A percentile compares a stretch with the other conserved stretches of the same genome.
These are phyloP conservation scores for Yamadazyma buinensis DNA, from an alignment of 1,139 yeast genomes.

Conservation along the genomic window DNA sequence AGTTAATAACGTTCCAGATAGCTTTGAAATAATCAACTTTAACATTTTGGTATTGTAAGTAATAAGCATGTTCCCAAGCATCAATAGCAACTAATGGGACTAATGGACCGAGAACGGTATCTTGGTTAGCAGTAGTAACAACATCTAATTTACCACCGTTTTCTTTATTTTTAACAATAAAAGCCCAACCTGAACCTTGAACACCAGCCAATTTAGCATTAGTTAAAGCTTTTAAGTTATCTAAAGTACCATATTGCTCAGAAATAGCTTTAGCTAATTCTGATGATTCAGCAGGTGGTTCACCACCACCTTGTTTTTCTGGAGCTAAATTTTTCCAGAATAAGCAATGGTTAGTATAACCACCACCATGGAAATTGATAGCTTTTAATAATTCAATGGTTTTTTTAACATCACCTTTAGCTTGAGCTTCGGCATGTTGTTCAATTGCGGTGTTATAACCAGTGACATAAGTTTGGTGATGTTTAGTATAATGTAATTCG, in stretches of 20 bases:
- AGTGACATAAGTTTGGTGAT: slow-evolving; percentile 41
- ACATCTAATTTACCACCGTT: slow-evolving; percentile 39
- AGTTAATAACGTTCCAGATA: slow-evolving; percentile 47
- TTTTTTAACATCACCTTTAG: slow-evolving; percentile 35
- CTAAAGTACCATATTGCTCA: slow-evolving; percentile 40
- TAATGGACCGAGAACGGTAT: slow-evolving; percentile 39
- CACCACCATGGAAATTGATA: slow-evolving; percentile 45
- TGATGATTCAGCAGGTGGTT: slow-evolving; percentile 30
- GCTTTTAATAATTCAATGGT: slow-evolving; percentile 35
- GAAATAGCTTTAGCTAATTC: slow-evolving; percentile 32
- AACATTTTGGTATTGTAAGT: slow-evolving; percentile 46
- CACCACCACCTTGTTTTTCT: slow-evolving; percentile 35
- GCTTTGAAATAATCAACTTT: slow-evolving; percentile 47
- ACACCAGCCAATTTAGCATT: slow-evolving; percentile 41
- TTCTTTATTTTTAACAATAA: slow-evolving; percentile 39
- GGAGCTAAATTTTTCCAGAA: slow-evolving; percentile 48
- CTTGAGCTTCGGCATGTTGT: slow-evolving; percentile 30
- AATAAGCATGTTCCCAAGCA: slow-evolving; percentile 52
- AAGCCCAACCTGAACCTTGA: slow-evolving; percentile 52
- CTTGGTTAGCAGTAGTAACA: slow-evolving; percentile 43
- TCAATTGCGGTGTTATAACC: slow-evolving; percentile 42
- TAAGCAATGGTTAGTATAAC: slow-evolving; percentile 41
- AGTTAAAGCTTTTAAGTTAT: slow-evolving; percentile 34
- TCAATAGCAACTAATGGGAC: slow-evolving; percentile 46
- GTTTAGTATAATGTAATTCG: slow-evolving; percentile 39